phyloP scores from a whole-genome alignment of 179 eudicot species.

The Nepenthes alata region DNA sequence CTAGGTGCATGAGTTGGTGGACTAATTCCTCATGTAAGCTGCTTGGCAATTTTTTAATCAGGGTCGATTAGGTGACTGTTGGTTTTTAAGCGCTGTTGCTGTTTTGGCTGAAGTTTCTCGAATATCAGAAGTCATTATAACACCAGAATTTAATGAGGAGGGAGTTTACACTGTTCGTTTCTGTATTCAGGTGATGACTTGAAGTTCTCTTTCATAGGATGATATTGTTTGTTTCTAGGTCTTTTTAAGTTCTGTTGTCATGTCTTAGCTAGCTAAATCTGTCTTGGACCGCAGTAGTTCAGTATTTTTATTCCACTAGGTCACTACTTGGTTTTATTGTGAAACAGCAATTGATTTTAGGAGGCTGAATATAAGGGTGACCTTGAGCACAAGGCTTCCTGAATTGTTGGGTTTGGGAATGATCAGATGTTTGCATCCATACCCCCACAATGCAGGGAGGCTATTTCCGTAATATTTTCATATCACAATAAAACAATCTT shows the following conservation, averaged over 20 bases:
- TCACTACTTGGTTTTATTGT: too few species aligned
- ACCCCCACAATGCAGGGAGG: neutral
- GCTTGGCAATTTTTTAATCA: conserved; percentile 17
- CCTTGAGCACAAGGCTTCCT: neutral
- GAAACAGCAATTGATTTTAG: too few species aligned
- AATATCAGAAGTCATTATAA: conserved; percentile 87
- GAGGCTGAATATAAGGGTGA: too few species aligned
- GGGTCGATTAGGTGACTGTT: conserved; percentile 98
- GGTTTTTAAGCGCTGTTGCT: conserved; percentile 99
- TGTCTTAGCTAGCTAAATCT: too few species aligned
- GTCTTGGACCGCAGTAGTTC: too few species aligned
- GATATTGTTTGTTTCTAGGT: too few species aligned
- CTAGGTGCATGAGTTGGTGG: neutral
- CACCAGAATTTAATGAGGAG: conserved; percentile 85
- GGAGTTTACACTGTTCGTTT: conserved; percentile 96
- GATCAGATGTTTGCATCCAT: too few species aligned
- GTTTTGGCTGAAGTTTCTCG: conserved; percentile 90
- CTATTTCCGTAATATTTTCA: neutral
- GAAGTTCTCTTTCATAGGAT: neutral
- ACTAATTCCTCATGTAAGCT: neutral
- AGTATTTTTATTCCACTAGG: too few species aligned
- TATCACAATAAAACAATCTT: too few species aligned
- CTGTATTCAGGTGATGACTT: conserved; percentile 72
- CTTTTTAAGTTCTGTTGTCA: too few species aligned
- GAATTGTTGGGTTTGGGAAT: too few species aligned